phyloP scores from a whole-genome alignment of 2,329 filamentous ascomycete species.

The Taxawa tesnikishii region DNA sequence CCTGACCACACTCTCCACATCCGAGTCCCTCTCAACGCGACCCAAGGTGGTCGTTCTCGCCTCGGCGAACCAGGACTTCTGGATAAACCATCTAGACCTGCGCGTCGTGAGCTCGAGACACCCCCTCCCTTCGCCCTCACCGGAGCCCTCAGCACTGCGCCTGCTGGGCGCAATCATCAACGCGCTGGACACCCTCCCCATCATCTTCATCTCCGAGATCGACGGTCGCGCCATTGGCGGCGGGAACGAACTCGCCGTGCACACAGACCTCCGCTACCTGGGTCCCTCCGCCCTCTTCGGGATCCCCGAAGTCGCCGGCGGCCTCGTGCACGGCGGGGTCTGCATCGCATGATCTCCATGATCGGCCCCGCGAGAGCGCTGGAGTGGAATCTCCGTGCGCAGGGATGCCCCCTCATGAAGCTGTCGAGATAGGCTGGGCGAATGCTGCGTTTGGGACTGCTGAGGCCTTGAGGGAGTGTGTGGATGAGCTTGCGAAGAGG shows the following conservation, averaged over 20 bases:
- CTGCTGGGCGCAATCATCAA: slow-evolving; percentile 1
- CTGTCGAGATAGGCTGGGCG: neutral
- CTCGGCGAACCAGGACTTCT: neutral
- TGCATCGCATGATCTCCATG: neutral
- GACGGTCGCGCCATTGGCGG: slow-evolving; percentile 10
- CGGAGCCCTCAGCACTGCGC: neutral
- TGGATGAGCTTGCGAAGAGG: neutral
- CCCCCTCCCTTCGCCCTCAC: neutral
- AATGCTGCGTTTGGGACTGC: neutral
- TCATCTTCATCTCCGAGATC: slow-evolving; percentile 12
- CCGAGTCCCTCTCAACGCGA: too few species aligned
- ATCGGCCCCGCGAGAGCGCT: neutral
- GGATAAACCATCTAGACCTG: neutral
- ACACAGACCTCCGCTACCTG: slow-evolving; percentile 13
- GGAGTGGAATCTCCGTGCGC: neutral
- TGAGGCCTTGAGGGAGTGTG: neutral
- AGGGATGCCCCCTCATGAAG: neutral
- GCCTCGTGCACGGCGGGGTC: slow-evolving; percentile 6
- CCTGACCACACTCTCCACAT: neutral
- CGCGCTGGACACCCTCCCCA: slow-evolving; percentile 5
- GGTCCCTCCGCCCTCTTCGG: slow-evolving; percentile 9
- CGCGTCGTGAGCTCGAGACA: neutral
- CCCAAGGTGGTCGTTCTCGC: neutral
- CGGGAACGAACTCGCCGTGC: slow-evolving; percentile 9
- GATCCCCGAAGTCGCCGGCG: slow-evolving; percentile 7